Conservation (phyloP, 257 asterid species). For the Henckelia pumila region DNA sequence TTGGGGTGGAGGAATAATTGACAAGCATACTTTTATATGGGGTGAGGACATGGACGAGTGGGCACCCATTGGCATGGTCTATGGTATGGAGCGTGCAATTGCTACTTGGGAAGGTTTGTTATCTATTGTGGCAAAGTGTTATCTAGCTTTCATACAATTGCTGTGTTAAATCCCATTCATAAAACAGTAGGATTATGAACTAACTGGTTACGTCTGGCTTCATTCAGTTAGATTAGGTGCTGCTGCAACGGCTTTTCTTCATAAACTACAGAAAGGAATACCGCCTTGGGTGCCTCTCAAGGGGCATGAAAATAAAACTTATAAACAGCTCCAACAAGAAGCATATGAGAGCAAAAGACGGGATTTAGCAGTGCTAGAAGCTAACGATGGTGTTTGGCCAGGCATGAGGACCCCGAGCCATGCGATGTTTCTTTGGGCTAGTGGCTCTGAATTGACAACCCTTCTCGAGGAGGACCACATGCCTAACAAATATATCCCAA, state of each 20-base stretch:
- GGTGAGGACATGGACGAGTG: constrained; percentile 97
- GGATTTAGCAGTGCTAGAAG: constrained; percentile 85
- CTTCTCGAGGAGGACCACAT: constrained; percentile 89
- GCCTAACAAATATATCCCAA: constrained; percentile 91
- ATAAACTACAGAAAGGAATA: constrained; percentile 88
- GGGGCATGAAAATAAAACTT: constrained; percentile 83
- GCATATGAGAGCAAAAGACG: constrained; percentile 85
- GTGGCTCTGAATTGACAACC: constrained; percentile 92
- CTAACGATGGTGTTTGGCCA: constrained; percentile 91
- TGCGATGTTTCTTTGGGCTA: constrained; percentile 93
- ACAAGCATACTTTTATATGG: constrained; percentile 88
- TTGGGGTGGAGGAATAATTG: constrained; percentile 97
- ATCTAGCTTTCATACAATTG: constrained; percentile 9
- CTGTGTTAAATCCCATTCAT: constrained; percentile 2
- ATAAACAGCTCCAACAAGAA: constrained; percentile 86
- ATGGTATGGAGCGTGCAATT: constrained; percentile 91
- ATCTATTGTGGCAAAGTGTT: constrained; percentile 11
- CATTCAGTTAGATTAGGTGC: constrained; percentile 84
- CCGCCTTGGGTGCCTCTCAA: constrained; percentile 98
- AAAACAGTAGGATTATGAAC: neutral
- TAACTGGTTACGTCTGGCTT: constrained; percentile 17
- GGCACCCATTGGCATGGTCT: constrained; percentile 92
- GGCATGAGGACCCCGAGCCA: constrained; percentile 91
- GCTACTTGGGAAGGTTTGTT: constrained; percentile 97
- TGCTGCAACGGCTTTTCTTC: constrained; percentile 84